Conservation (phyloP, 305 asterid genomes). For the Ajuga reptans region DNA sequence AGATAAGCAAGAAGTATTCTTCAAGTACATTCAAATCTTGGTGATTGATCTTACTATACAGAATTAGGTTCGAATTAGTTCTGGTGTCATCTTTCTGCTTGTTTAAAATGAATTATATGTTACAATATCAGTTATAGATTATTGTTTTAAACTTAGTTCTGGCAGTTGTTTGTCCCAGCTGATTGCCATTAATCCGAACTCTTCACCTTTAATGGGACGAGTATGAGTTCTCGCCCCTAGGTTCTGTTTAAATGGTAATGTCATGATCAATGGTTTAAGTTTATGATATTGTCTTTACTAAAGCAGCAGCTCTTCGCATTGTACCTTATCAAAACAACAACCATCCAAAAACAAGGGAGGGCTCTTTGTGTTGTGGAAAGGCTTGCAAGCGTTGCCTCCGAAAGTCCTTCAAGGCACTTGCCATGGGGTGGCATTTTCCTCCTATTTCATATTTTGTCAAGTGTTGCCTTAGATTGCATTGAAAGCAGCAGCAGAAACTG, state of each 20-base stretch:
- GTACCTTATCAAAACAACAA: too few species aligned
- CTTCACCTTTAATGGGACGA: background rate
- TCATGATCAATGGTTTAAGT: background rate
- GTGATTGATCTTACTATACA: background rate
- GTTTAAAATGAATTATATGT: background rate
- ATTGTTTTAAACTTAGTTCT: background rate
- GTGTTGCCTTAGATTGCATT: background rate
- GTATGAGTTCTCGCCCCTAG: background rate
- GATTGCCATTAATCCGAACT: background rate
- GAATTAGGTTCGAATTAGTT: too few species aligned
- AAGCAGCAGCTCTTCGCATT: background rate
- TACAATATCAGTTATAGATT: background rate
- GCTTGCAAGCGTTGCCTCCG: too few species aligned
- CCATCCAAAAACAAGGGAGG: too few species aligned
- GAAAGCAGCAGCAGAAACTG: background rate
- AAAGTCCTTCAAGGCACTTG: background rate
- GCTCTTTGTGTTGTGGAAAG: too few species aligned
- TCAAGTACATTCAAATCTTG: background rate
- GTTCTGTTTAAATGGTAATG: background rate
- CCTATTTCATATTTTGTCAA: background rate
- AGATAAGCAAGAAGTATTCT: background rate
- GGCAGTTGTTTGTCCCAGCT: background rate
- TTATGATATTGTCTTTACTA: background rate
- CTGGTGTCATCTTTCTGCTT: background rate
- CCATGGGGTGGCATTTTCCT: background rate